Evolutionary conservation across 1,284 basidiomycete species (phyloP), one percentile per base, ranked within the genome.

Genomic region (Anthracocystis panici-leucophaei): DNA sequence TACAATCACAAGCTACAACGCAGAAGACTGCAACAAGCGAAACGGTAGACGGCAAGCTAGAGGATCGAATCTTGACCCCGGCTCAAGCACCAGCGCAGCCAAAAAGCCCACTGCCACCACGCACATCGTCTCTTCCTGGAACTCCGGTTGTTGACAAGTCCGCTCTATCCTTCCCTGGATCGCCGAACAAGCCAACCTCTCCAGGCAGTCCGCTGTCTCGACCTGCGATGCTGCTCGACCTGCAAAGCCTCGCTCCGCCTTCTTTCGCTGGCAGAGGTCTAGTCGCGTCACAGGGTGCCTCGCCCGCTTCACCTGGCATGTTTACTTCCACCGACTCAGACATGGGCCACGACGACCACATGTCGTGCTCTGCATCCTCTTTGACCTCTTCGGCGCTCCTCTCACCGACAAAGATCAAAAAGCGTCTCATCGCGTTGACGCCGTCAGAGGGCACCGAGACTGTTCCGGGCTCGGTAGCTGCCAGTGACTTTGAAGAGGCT

Each of bases 401-500:
- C 3, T 67, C 57, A 8, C 70, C 67, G 1, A 41, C 57, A 7
- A 50, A 52, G 9, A 35, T 67, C 35, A 58, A 57, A 35, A 56
- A 60, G 27, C 55, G 67, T 5, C 57, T 63, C 40, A 44, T 65
- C 5, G 31, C 57, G 8, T 46, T 67, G 35, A 71, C 73, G 4
- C 73, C 73, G 0, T 75, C 73, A 1, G 73, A 75, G 42, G 73
- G 73, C 14, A 75, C 67, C 5, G 73, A 75, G 44, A 75, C 73
- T 3, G 65, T 75, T 20, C 73, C 73, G 9, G 73, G 73, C 20
- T 66, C 63, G n/a, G 67, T 75, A 5, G 61, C 67, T 6, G 64
- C 55, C 1, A 69, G 66, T 57, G 67, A 75, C 20, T 44, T 75
- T 21, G 73, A 75, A 21, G 64, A 72, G 25, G 16, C 23, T 18